These are phyloP conservation scores for Cryptococcus floricola DNA, from an alignment of 1,284 basidiomycete species.

Conservation along the genomic window DNA sequence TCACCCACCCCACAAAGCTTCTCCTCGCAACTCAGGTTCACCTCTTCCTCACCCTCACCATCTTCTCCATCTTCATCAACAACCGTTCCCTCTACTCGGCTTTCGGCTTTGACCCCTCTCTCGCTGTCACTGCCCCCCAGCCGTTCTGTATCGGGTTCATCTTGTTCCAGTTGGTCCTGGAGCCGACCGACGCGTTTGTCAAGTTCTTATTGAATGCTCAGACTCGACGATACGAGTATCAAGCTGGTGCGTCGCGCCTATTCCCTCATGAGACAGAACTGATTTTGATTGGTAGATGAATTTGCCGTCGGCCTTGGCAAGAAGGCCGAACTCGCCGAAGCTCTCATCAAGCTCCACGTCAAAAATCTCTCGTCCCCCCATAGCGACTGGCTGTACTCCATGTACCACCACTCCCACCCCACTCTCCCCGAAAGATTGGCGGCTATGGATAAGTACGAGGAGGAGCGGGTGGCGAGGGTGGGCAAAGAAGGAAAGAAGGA, in stretches of 20 bases:
- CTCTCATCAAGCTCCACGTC: conserved; percentile 76
- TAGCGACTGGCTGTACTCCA: conserved; percentile 89
- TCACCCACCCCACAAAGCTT: conserved; percentile 82
- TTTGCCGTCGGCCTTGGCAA: conserved; percentile 46
- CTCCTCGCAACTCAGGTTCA: conserved; percentile 81
- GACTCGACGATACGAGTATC: conserved; percentile 79
- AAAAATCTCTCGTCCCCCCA: conserved; percentile 87
- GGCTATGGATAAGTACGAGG: conserved; percentile 61
- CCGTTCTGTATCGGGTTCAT: conserved; percentile 87
- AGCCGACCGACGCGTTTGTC: conserved; percentile 74
- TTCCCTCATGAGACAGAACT: not conserved
- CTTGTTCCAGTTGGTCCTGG: conserved; percentile 80
- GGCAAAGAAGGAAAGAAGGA: conserved; percentile 9
- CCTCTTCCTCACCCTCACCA: conserved; percentile 75
- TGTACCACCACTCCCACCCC: conserved; percentile 89
- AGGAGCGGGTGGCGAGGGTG: conserved; percentile 12
- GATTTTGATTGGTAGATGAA: conserved; percentile 30
- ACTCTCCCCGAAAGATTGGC: conserved; percentile 79
- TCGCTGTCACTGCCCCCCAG: conserved; percentile 57
- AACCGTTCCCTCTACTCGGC: conserved; percentile 76
- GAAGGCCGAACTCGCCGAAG: conserved; percentile 65
- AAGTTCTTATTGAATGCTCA: conserved; percentile 73
- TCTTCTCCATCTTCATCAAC: conserved; percentile 84
- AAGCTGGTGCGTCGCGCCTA: conserved; percentile 62
- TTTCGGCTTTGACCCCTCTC: conserved; percentile 73